phyloP scores from a whole-genome alignment of 2,329 filamentous ascomycete species.

The Monosporascus sp. region DNA sequence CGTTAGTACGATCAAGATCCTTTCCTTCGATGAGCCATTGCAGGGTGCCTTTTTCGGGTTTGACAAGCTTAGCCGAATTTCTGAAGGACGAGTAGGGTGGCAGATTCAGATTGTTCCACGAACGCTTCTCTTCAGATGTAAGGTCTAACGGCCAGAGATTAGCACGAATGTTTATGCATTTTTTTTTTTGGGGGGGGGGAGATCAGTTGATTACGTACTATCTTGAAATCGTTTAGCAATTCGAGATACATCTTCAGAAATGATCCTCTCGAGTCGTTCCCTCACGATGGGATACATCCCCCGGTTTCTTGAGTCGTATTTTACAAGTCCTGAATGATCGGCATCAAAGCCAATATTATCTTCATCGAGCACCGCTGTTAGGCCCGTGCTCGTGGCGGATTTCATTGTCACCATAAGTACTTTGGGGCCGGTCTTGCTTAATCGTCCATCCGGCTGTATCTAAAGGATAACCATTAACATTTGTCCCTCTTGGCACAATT shows the following conservation, averaged over 20 bases:
- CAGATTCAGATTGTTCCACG: no score
- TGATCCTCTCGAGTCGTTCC: conserved; percentile 1
- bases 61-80: no score
- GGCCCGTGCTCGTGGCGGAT: conserved; percentile 17
- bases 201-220: background rate
- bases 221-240: background rate
- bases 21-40: no score
- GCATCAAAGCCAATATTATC: conserved; percentile 13
- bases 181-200: no score
- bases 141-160: no score
- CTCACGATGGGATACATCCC: conserved; percentile 4
- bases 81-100: no score
- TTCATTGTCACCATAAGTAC: conserved; percentile 18
- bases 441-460: background rate
- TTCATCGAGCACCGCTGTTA: conserved; percentile 11
- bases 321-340: conserved; percentile 20
- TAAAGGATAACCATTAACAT: background rate
- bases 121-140: no score
- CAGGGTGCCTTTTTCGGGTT: no score
- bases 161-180: no score
- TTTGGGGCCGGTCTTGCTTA: conserved; percentile 8
- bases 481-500: background rate
- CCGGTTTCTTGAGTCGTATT: conserved; percentile 8
- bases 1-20: no score
- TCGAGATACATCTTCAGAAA: background rate